A percentile compares a stretch with the other conserved stretches of the same genome.
phyloP scores from a whole-genome alignment of 2,329 filamentous ascomycete genomes.

The Venturia asperata region DNA sequence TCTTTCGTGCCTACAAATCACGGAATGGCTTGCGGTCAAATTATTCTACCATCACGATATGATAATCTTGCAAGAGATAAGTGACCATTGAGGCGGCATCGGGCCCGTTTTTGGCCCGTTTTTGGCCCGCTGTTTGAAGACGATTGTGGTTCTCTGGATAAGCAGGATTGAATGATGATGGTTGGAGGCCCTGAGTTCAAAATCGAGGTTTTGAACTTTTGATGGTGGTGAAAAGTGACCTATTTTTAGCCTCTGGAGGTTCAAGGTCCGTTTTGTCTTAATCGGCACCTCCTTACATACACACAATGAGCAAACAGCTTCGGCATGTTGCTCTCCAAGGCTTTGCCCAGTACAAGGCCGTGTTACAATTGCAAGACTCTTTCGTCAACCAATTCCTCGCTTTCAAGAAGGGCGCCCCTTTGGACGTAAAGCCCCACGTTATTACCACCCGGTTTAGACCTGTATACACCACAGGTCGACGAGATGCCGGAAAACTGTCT shows the following conservation, averaged over 20 bases:
- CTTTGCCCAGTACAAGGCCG: neutral
- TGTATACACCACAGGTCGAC: slow-evolving; percentile 83
- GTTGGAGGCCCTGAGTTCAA: no score
- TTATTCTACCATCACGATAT: no score
- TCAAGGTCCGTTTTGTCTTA: neutral
- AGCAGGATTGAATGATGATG: no score
- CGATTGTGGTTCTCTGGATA: no score
- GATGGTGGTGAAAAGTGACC: neutral
- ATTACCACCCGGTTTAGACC: slow-evolving; percentile 77
- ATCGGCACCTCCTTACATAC: neutral
- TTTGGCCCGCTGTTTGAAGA: no score
- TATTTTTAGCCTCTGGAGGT: neutral
- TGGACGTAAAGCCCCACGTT: slow-evolving; percentile 54
- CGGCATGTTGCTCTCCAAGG: neutral
- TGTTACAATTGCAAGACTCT: slow-evolving; percentile 43
- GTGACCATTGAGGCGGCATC: no score
- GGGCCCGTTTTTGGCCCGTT: no score
- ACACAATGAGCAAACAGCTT: slow-evolving; percentile 5
- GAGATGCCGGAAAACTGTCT: slow-evolving; percentile 54
- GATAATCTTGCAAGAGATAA: no score
- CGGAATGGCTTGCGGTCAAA: no score
- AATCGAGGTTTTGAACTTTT: no score
- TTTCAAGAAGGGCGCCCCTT: neutral
- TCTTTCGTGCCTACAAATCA: no score
- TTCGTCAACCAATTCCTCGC: slow-evolving; percentile 28